These are phyloP conservation scores for Monosporascus sp. DNA, from an alignment of 2,329 filamentous ascomycete genomes.

Conservation along the genomic window DNA sequence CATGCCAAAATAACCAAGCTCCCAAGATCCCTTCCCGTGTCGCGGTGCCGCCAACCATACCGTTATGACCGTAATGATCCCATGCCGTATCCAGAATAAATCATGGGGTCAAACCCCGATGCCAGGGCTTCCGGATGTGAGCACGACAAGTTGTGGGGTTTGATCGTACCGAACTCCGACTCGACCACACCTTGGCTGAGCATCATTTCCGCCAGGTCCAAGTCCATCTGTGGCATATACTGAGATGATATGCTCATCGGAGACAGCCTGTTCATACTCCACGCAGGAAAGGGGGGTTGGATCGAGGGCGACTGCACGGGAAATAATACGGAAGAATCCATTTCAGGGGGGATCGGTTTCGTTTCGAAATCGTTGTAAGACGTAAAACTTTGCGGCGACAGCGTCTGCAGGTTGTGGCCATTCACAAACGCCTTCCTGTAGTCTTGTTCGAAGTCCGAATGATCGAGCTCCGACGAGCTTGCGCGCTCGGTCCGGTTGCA, in stretches of 20 bases:
- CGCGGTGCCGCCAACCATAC: background rate
- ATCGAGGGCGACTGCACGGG: conserved; percentile 24
- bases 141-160: conserved; percentile 50
- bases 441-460: conserved; percentile 51
- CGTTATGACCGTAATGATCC: conserved; percentile 25
- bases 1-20: background rate
- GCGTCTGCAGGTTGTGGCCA: conserved; percentile 38
- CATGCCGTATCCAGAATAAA: conserved; percentile 48
- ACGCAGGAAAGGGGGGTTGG: conserved; percentile 26
- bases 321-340: conserved; percentile 25
- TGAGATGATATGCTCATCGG: conserved; percentile 36
- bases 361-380: conserved; percentile 39
- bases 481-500: conserved; percentile 41
- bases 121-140: conserved; percentile 51
- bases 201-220: conserved; percentile 40
- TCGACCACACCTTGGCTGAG: conserved; percentile 47
- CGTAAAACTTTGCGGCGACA: conserved; percentile 50
- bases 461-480: conserved; percentile 51
- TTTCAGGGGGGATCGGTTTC: conserved; percentile 20
- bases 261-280: conserved; percentile 28
- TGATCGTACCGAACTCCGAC: conserved; percentile 49
- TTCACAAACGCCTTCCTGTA: conserved; percentile 47
- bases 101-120: conserved; percentile 51
- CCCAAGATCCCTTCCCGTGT: background rate
- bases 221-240: conserved; percentile 36